These are phyloP conservation scores for Aspergillus quadrilineatus DNA, from an alignment of 2,329 filamentous ascomycete genomes.

Conservation along the genomic window DNA sequence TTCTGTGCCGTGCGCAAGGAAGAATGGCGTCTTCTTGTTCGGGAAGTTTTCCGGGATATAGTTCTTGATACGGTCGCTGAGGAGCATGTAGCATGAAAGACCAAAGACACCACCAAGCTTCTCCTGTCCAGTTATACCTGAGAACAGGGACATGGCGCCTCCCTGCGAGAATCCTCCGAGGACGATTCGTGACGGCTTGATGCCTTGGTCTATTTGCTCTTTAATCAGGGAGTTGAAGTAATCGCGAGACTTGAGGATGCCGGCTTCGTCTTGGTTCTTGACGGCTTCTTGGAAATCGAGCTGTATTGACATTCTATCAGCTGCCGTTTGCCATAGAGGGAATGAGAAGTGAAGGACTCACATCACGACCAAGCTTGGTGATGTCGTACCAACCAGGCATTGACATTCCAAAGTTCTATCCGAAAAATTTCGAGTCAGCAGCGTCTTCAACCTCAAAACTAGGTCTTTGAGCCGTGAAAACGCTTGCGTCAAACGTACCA, in stretches of 20 bases:
- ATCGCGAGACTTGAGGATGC: constrained; percentile 69
- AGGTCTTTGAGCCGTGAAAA: not conserved
- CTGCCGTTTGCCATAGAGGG: constrained; percentile 13
- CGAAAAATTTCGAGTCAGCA: not conserved
- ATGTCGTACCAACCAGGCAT: constrained; percentile 71
- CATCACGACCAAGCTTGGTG: constrained; percentile 44
- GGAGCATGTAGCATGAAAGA: constrained; percentile 75
- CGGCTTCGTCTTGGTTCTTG: constrained; percentile 56
- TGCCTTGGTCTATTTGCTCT: constrained; percentile 75
- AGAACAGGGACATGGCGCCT: constrained; percentile 80
- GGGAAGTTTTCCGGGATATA: constrained; percentile 55
- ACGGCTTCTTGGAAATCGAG: constrained; percentile 43
- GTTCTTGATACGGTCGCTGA: constrained; percentile 64
- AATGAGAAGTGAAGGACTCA: constrained; percentile 22
- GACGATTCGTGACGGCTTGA: constrained; percentile 78
- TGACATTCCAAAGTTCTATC: constrained; percentile 68
- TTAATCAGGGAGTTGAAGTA: constrained; percentile 80
- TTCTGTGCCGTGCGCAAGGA: constrained; percentile 81
- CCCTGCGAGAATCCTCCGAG: constrained; percentile 70
- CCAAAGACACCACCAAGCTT: constrained; percentile 88
- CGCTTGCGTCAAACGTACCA: constrained; percentile 47
- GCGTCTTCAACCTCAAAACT: not conserved
- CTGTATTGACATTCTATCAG: not conserved
- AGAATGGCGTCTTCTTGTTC: constrained; percentile 77
- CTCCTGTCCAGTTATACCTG: constrained; percentile 69